Percentiles rank a stretch among this genome's conserved stretches.
These are phyloP conservation scores for Cupressus sempervirens DNA, from an alignment of 75 land plant genomes.

Conservation along the genomic window DNA sequence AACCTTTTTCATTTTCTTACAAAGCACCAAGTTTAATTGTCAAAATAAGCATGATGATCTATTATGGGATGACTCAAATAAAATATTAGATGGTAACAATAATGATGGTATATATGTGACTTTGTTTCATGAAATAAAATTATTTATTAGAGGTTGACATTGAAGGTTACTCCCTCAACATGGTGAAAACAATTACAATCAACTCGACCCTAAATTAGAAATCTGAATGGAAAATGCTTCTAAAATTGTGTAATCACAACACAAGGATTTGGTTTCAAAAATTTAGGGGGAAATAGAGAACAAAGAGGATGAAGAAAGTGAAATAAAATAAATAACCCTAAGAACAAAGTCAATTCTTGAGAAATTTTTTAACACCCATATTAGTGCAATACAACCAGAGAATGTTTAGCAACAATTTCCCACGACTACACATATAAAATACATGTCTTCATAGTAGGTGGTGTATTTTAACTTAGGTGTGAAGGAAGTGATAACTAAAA, in stretches of 20 bases:
- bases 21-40: too few species aligned
- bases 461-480: constrained; percentile 91
- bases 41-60: too few species aligned
- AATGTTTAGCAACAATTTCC: constrained; percentile 62
- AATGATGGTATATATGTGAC: too few species aligned
- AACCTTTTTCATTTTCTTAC: too few species aligned
- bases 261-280: constrained; percentile 81
- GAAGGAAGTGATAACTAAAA: constrained; percentile 79
- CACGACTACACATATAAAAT: constrained; percentile 71
- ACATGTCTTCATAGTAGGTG: constrained; percentile 85
- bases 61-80: too few species aligned
- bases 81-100: too few species aligned
- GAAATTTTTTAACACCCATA: constrained; percentile 74
- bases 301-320: constrained; percentile 41
- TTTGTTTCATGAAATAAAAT: too few species aligned
- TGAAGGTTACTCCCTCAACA: too few species aligned
- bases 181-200: too few species aligned
- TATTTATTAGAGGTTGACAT: too few species aligned
- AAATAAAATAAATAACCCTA: constrained; percentile 65
- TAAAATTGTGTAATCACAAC: constrained; percentile 85
- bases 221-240: constrained; percentile 87
- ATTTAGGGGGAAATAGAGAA: constrained; percentile 36
- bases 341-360: constrained; percentile 82
- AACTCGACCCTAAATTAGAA: too few species aligned
- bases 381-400: constrained; percentile 94